Percentiles rank a stretch among this genome's conserved stretches.
Evolutionary conservation across 176 grass and related monocot genomes (phyloP).

Genomic region (Oryza nivara): DNA sequence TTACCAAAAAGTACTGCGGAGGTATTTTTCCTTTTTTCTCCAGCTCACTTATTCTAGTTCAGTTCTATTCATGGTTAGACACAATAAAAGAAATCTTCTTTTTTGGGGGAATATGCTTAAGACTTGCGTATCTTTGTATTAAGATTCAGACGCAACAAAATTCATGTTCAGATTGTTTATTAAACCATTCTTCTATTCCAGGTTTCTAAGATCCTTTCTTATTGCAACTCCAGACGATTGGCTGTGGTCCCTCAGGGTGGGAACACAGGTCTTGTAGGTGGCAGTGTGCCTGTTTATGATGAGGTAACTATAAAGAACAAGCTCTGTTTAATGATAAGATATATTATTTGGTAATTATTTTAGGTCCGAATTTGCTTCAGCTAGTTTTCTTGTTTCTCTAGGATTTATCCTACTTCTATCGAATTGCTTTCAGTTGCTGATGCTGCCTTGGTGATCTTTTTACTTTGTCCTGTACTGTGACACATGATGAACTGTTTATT

Average conservation of each 20-base stretch:
- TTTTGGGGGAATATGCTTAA: no score
- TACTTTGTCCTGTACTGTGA: constrained; percentile 1
- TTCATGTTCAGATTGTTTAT: constrained; percentile 27
- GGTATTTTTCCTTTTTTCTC: constrained; percentile 46
- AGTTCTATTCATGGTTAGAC: background rate
- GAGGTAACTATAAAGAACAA: constrained; percentile 57
- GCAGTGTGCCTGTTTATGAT: constrained; percentile 92
- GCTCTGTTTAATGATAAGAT: constrained; percentile 12
- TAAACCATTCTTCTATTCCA: constrained; percentile 48
- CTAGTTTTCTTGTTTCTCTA: constrained; percentile 1
- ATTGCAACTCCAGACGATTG: constrained; percentile 81
- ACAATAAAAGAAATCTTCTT: background rate
- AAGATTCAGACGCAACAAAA: background rate
- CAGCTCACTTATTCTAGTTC: background rate
- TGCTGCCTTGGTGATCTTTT: constrained; percentile 1
- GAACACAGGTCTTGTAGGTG: constrained; percentile 97
- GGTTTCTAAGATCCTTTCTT: constrained; percentile 97
- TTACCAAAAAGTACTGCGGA: constrained; percentile 78
- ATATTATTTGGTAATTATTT: background rate
- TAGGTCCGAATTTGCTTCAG: background rate
- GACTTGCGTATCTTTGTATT: no score
- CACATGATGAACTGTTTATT: constrained; percentile 16
- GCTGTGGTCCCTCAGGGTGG: constrained; percentile 92
- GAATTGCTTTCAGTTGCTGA: constrained; percentile 8
- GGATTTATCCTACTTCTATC: background rate